Base-by-base conservation (phyloP, 306 rosid species). In the Crataegus laevigata region DNA sequence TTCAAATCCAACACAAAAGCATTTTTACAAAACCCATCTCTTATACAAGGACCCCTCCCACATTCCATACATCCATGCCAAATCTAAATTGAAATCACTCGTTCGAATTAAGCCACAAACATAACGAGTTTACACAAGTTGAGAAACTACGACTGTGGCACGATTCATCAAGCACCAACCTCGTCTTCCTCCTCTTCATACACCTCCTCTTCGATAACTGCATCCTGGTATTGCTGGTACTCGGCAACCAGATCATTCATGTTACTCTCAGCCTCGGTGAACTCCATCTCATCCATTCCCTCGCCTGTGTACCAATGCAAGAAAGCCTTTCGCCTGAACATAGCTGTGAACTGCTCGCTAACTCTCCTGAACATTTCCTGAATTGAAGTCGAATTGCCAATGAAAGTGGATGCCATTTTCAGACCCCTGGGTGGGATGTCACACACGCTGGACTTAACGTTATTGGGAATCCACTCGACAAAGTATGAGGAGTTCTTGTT, bases 251-350 rank as follows among this genome's bases (percentile, higher is more conserved):
- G 81, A 82, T 91, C 97, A 13, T 91, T 91, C 96, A 91, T 91
- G 87, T 91, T 91, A 26, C 89, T 85, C 92, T 89, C 97, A 4
- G 97, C 97, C 87, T 91, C 94, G 0, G 97, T 91, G 79, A 91
- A 91, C 90, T 91, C 97, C 97, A 91, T 91, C 79, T 91, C 94
- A 63, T 91, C 97, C 97, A 91, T 91, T 84, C 94, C 97, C 87
- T 91, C 97, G 1, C 94, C 97, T 0, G 94, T 91, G 88, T 91
- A 91, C 97, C 97, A 91, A 51, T 91, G 89, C 80, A 85, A 75
- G 81, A 85, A 85, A 70, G 89, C 89, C 85, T 85, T 85, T 66
- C 97, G 92, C 90, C 94, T 83, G 68, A 91, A 89, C 97, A 91
- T 91, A 4, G 97, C 94, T 4, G 97, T 91, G 88, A 91, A 89